Conservation (phyloP, 495 filamentous ascomycete genomes). For the Aspergillus kassunensis region DNA sequence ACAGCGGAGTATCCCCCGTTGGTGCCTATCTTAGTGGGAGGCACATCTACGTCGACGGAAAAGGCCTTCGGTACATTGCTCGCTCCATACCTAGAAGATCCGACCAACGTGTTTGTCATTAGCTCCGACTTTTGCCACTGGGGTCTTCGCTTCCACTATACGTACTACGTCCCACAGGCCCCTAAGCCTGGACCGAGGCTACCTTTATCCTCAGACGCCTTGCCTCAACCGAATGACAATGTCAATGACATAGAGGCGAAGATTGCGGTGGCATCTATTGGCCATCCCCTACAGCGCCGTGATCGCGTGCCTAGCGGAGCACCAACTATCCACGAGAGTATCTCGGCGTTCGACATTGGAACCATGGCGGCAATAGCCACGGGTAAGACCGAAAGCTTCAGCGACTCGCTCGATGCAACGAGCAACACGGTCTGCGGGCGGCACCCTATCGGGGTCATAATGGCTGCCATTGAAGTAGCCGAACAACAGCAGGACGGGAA, state of each 20-base stretch:
- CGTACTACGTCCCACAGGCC: slow-evolving; percentile 63
- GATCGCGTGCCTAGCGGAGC: slow-evolving; percentile 34
- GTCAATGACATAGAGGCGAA: slow-evolving; percentile 21
- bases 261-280: slow-evolving; percentile 31
- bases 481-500: slow-evolving; percentile 32
- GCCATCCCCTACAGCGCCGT: slow-evolving; percentile 34
- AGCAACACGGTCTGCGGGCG: slow-evolving; percentile 92
- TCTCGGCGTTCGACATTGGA: slow-evolving; percentile 71
- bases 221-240: slow-evolving; percentile 38
- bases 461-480: slow-evolving; percentile 76
- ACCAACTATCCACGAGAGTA: slow-evolving; percentile 78
- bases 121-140: slow-evolving; percentile 97
- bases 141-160: slow-evolving; percentile 84
- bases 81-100: slow-evolving; percentile 75
- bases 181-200: slow-evolving; percentile 37
- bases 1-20: slow-evolving; percentile 62
- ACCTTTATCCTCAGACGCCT: slow-evolving; percentile 35
- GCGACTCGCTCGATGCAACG: slow-evolving; percentile 63
- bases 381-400: slow-evolving; percentile 65
- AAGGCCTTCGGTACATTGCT: slow-evolving; percentile 64
- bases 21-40: slow-evolving; percentile 87
- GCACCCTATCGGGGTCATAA: slow-evolving; percentile 91
- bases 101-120: slow-evolving; percentile 76
- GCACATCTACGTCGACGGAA: slow-evolving; percentile 62
- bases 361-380: slow-evolving; percentile 80